Evolutionary conservation across 2,329 filamentous ascomycete genomes (phyloP), one percentile per base, ranked within the genome.

Genomic region (Cryphonectria radicalis): DNA sequence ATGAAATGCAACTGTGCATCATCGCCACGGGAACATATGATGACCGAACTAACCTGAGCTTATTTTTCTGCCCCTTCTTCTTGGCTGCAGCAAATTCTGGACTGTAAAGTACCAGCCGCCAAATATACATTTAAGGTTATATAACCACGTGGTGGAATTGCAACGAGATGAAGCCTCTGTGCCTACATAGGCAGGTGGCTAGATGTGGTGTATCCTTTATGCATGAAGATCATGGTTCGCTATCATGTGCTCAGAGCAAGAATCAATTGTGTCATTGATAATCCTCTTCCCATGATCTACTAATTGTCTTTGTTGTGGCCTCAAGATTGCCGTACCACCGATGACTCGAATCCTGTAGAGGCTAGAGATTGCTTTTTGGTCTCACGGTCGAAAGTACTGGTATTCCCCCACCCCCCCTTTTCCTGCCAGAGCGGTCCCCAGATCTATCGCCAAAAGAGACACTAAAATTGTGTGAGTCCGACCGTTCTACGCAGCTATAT

Each of bases 121-220:
- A 35, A 19, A 25, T 43, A 60, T 70, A 60, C 13, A 66, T 66
- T 43, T 66, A 67, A 55, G 53, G 40, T 66, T 70, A 63, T 50
- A 53, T 28, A 55, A 42, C 40, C 59, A 64, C 63, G 63, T 67
- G 63, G 28, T 60, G 46, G 57, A 37, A 22, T 35, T 70, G 42
- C 25, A 53, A 67, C 37, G 63, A 67, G 68, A 62, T 28, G 42
- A 62, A 22, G 13, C 42, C 37, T 35, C 53, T 66, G 19, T 50
- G 62, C 55, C 63, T 62, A 67, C 40, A 25, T 59, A 60, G 65
- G 63, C 55, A 19, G 35, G 59, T 37, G 35, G 32, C n/a, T 22
- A 22, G 35, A n/a, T 62, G 22, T 19, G 32, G 19, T 37, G 10
- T 14, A 13, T 40, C 10, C 8, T 40, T 40, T 11, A n/a, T 50